Base-by-base conservation (phyloP, 2,329 filamentous ascomycete genomes). In the Fusarium foetens region DNA sequence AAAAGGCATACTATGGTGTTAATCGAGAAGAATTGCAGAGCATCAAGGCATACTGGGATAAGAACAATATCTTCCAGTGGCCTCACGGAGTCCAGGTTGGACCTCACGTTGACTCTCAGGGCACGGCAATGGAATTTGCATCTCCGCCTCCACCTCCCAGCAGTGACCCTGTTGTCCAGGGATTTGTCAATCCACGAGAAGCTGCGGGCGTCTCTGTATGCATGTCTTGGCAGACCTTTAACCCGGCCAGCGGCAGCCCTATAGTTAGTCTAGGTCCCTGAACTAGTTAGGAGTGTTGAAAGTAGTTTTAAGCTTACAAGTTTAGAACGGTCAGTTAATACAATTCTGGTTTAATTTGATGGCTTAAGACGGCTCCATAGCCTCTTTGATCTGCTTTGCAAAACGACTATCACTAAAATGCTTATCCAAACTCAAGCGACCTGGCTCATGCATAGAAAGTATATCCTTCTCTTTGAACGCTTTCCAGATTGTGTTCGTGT, bases 1-100 rank as follows among this genome's bases (percentile, higher is more conserved):
- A 80, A n/a, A 64, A 53, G n/a, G 75, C 76, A 8, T 81, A 81
- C 61, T 82, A 74, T 39, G 80, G 80, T 3, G 58, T 62, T 0
- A 82, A 82, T 35, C 46, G 53, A 5, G 5, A 63, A 1, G 57
- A 72, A 38, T 36, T 81, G 7, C 74, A 68, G 21, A 29, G 55
- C 0, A 33, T 81, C 45, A 82, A 82, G 67, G 11, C 69, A 8
- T 38, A 73, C 0, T 81, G 75, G 74, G 80, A 82, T 27, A 45
- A 49, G 35, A 16, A 61, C 0, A 72, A 79, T 11, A 75, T 78
- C 58, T 82, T 80, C 38, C 57, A 65, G 5, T 79, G 78, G 75
- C 16, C 43, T 1, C 77, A 80, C n/a, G 75, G 77, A 8, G 53
- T 81, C 8, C 41, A 55, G 10, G 62, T 68, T 31, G 31, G 25